These are phyloP conservation scores for Punica granatum DNA, from an alignment of 345 rosid genomes.

Conservation along the genomic window DNA sequence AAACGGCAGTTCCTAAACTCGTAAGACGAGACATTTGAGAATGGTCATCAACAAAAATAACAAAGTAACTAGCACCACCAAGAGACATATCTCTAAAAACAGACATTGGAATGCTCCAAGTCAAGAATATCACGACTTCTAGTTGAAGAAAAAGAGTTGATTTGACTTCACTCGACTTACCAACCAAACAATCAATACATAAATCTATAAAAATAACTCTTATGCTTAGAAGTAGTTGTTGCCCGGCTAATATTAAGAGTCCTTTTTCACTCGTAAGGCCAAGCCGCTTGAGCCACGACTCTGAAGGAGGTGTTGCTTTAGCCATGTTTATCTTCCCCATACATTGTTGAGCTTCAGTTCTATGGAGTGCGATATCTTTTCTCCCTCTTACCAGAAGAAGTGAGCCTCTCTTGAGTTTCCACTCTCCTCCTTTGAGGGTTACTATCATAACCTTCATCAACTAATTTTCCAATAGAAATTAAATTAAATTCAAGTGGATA, in stretches of 20 bases:
- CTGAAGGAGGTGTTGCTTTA: background rate
- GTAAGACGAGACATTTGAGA: too few species aligned
- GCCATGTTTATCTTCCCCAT: background rate
- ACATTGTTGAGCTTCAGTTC: background rate
- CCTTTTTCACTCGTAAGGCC: slow-evolving; percentile 4
- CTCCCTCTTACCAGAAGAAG: background rate
- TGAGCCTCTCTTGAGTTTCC: background rate
- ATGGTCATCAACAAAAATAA: background rate
- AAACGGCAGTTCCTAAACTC: too few species aligned
- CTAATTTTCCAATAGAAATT: background rate
- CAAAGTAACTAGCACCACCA: background rate
- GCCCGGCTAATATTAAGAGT: background rate
- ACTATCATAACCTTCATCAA: background rate
- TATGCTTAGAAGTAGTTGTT: background rate
- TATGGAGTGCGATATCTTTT: background rate
- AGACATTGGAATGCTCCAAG: background rate
- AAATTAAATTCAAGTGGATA: background rate
- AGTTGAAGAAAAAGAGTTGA: background rate
- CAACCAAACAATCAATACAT: background rate
- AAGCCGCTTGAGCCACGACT: slow-evolving; percentile 1
- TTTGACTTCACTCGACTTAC: background rate
- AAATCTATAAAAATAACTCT: background rate
- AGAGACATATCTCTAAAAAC: background rate
- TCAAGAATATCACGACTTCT: background rate
- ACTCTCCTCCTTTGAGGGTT: background rate